These are phyloP conservation scores for Epichloe gansuensis DNA, from an alignment of 2,329 filamentous ascomycete species.

Conservation along the genomic window DNA sequence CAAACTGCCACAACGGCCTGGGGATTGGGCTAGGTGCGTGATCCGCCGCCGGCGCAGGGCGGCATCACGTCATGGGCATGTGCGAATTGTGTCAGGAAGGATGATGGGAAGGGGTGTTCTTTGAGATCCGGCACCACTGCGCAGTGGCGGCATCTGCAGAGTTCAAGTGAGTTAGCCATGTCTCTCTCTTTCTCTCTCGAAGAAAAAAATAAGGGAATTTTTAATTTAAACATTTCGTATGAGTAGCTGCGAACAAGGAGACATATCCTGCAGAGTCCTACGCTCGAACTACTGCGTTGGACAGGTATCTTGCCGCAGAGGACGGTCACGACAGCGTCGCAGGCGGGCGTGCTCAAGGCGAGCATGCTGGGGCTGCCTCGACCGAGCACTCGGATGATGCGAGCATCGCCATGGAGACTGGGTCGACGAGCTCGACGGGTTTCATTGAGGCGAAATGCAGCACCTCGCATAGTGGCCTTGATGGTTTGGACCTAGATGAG, in stretches of 20 bases:
- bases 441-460: neutral
- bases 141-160: neutral
- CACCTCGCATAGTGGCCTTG: neutral
- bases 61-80: neutral
- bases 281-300: neutral
- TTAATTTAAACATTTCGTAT: too few species aligned
- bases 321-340: too few species aligned
- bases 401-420: neutral
- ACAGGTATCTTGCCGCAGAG: neutral
- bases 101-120: neutral
- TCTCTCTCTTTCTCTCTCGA: too few species aligned
- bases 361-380: neutral
- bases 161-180: too few species aligned
- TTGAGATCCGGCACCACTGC: neutral
- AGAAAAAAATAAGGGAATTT: too few species aligned
- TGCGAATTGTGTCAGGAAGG: conserved; percentile 2
- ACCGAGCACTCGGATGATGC: neutral
- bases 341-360: too few species aligned
- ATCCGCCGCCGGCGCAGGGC: neutral
- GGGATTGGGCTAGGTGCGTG: conserved; percentile 2
- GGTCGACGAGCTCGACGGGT: neutral
- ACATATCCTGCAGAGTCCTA: too few species aligned
- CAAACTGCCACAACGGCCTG: neutral
- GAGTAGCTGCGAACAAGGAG: too few species aligned
- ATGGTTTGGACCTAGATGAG: too few species aligned